Evolutionary conservation across 2,329 filamentous ascomycete genomes (phyloP).

Genomic region (Cyanodermella asteris): DNA sequence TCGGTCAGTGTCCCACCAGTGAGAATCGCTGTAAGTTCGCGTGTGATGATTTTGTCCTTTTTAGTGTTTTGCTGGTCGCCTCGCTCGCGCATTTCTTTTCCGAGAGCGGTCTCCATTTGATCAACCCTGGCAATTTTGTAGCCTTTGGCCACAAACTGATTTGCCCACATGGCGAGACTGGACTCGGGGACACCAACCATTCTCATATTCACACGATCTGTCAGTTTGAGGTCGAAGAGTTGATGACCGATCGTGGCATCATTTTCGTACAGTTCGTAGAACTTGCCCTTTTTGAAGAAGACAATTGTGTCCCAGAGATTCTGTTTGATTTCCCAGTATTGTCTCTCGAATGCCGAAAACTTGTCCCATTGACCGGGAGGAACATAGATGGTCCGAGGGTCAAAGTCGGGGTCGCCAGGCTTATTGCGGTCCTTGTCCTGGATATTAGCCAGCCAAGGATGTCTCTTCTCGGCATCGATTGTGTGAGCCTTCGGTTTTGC

Average conservation of each 20-base stretch:
- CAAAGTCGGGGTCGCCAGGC: constrained; percentile 64
- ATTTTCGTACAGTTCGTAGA: constrained; percentile 95
- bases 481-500: constrained; percentile 48
- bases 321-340: constrained; percentile 98
- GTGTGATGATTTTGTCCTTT: constrained; percentile 86
- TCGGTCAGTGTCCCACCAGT: constrained; percentile 88
- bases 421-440: constrained; percentile 66
- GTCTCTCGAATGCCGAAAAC: constrained; percentile 88
- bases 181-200: constrained; percentile 97
- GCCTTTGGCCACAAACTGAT: constrained; percentile 94
- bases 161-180: constrained; percentile 90
- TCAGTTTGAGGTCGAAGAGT: constrained; percentile 91
- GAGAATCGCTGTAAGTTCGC: constrained; percentile 76
- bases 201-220: constrained; percentile 95
- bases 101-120: constrained; percentile 85
- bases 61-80: constrained; percentile 34
- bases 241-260: constrained; percentile 93
- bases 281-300: constrained; percentile 99
- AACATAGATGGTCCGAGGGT: constrained; percentile 76
- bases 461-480: constrained; percentile 65
- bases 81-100: constrained; percentile 96
- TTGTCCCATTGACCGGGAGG: constrained; percentile 57
- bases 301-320: constrained; percentile 95
- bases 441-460: constrained; percentile 74
- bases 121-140: constrained; percentile 94